These are phyloP conservation scores for Phytopythium ostracodes DNA, from an alignment of 352 stramenopile genomes.

Conservation along the genomic window DNA sequence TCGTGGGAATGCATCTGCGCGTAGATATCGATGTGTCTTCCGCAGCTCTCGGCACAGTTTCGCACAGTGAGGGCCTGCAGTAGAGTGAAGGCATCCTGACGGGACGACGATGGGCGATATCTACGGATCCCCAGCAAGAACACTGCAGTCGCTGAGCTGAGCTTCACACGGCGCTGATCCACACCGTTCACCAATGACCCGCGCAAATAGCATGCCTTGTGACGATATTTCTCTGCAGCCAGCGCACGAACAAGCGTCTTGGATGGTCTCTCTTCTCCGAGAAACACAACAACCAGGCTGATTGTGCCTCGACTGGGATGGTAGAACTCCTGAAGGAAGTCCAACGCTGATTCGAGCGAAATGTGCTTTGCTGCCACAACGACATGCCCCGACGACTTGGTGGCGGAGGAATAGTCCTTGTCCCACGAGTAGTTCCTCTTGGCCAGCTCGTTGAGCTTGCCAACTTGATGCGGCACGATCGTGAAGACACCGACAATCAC, in stretches of 20 bases:
- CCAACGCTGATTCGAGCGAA: slow-evolving; percentile 32
- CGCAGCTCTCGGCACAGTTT: slow-evolving; percentile 51
- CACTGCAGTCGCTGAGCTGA: slow-evolving; percentile 43
- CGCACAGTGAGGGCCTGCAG: slow-evolving; percentile 55
- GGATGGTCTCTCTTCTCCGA: slow-evolving; percentile 42
- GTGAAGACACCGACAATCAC: slow-evolving; percentile 70
- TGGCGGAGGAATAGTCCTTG: slow-evolving; percentile 36
- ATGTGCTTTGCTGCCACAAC: slow-evolving; percentile 53
- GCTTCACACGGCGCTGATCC: slow-evolving; percentile 45
- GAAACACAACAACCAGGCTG: slow-evolving; percentile 59
- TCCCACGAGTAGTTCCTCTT: slow-evolving; percentile 58
- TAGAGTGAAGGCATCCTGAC: slow-evolving; percentile 53
- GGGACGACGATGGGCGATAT: slow-evolving; percentile 21
- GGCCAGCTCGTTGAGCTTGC: slow-evolving; percentile 55
- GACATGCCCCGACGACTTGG: slow-evolving; percentile 50
- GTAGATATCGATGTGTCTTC: slow-evolving; percentile 48
- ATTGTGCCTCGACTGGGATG: slow-evolving; percentile 56
- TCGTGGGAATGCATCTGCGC: slow-evolving; percentile 43
- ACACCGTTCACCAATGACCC: slow-evolving; percentile 40
- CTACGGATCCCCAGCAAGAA: slow-evolving; percentile 51
- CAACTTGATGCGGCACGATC: slow-evolving; percentile 48
- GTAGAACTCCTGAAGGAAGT: slow-evolving; percentile 76
- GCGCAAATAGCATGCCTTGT: slow-evolving; percentile 42
- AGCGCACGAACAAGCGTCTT: slow-evolving; percentile 31
- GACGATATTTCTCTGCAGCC: slow-evolving; percentile 39